Evolutionary conservation across 2,329 filamentous ascomycete species (phyloP), one percentile per base, ranked within the genome.

Genomic region (Fusarium robinianum): DNA sequence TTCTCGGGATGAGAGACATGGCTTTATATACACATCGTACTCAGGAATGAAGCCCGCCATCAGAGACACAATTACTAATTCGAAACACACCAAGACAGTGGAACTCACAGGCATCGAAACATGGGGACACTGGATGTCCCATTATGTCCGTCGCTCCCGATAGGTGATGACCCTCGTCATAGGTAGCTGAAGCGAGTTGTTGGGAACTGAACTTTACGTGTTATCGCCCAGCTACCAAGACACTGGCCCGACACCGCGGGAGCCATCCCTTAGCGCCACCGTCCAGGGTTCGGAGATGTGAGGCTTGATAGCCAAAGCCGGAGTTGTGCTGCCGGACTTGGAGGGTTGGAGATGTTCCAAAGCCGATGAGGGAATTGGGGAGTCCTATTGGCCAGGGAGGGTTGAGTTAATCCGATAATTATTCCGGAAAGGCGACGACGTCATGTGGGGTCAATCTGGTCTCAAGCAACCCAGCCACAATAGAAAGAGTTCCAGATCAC

Each of bases 301-400:
- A 23, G 8, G 3, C 4, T 15, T 10, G 8, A 9, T n/a, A 22
- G 23, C 7, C 29, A 57, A 57, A 47, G 27, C 43, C 52, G 49
- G 14, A n/a, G 10, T 32, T 14, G 12, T 24, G 18, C 22, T 25
- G 14, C 3, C n/a, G n/a, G n/a, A 38, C 29, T 7, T 33, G 22
- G 5, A 9, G 26, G 6, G 8, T 50, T 52, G 54, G 54, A 50
- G 21, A 47, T 58, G 30, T 57, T 60, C 58, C 54, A 57, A 60
- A 49, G 18, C 55, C 58, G 58, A 55, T 26, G 18, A 12, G 3
- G 2, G 11, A 17, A 39, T 2, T 10, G 3, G n/a, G 16, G n/a
- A 22, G 1, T 6, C 2, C 16, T 22, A 45, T 51, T 58, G 46
- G 55, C 2, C 3, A 0, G 1, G 8, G 2, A 4, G 2, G 10